Evolutionary conservation across 768 basidiomycete species (phyloP), one percentile per base, ranked within the genome.

Genomic region (Tulasnella sp.): DNA sequence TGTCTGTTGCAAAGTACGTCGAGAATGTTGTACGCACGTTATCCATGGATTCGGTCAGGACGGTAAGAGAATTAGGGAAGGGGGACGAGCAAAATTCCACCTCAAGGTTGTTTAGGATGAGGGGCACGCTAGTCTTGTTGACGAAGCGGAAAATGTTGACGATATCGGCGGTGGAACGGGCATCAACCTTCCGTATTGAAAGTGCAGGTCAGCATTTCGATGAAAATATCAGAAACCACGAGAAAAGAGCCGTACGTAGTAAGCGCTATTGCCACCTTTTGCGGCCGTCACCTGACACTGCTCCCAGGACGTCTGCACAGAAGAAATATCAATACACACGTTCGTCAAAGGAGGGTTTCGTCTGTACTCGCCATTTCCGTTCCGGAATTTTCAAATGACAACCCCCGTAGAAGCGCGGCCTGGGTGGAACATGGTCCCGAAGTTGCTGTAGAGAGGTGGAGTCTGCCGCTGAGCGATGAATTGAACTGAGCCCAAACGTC

Each of bases 71-170:
- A 36, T 79, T 74, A 12, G 71, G 52, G 19, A 40, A 21, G 8
- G 78, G 78, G 14, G 71, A 72, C 6, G 71, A 46, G 78, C 78
- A 79, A 39, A 73, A 79, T 44, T 79, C 78, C 3, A 42, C 27
- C 9, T 79, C 68, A 8, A 79, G 44, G 42, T 79, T 72, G 39
- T 79, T 58, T 8, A 72, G n/a, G 39, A 79, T 68, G 40, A 79
- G 56, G 18, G 71, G 78, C 2, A 56, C 68, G 48, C 78, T 72
- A 27, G 71, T 72, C 40, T 48, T n/a, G 68, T 79, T 42, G 71
- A 74, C 78, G 71, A 79, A 79, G 36, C 48, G 71, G 31, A 79
- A 44, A 18, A 46, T 44, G n/a, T 31, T 44, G 46, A 46, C 71
- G 42, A 79, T 40, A 42, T 79, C 78, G 34, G 73, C 31, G 42